Evolutionary conservation across 495 filamentous ascomycete genomes (phyloP), one percentile per base, ranked within the genome.

Genomic region (Trichocladium antarcticum): DNA sequence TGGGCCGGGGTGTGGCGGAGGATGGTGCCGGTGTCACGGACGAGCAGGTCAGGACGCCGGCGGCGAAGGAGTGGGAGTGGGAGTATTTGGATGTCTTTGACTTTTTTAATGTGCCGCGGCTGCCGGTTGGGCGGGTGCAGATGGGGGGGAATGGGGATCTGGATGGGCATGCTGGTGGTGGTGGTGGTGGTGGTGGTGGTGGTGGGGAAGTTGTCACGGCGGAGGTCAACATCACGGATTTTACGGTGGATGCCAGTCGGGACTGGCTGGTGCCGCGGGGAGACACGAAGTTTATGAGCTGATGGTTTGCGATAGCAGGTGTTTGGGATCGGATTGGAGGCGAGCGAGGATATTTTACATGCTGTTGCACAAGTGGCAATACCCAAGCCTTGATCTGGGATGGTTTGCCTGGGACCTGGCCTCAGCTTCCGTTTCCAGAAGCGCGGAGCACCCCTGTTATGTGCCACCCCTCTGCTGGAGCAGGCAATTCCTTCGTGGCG

Each of bases 81-180:
- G 88, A 93, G 55, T 93, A 89, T 57, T 68, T 93, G n/a, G 87
- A 95, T 58, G 85, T 93, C 2, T 95, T 95, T 61, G 85, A 89
- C 51, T 93, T 89, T 67, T 95, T 93, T 71, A 93, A 93, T 64
- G 77, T 92, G 37, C 88, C 88, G 4, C 71, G 86, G 15, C 68
- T 92, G 7, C 82, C 84, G 4, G 60, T 72, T 29, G 65, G 60
- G 24, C 17, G 27, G 36, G 40, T 2, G 31, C 29, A 16, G 22
- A 32, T 15, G 50, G 37, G 8, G 42, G 53, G 51, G 14, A 39
- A 47, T 15, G 50, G 58, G 12, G 15, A 29, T 20, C 46, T 16
- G 5, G 42, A 21, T 10, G 45, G 42, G 3, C 27, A 36, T n/a
- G 45, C 37, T 14, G 42, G 11, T 14, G 31, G 6, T 54, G 31